Percentiles rank a stretch among this genome's conserved stretches.
Evolutionary conservation across 345 rosid species (phyloP).

Genomic region (Gossypium thurberi): DNA sequence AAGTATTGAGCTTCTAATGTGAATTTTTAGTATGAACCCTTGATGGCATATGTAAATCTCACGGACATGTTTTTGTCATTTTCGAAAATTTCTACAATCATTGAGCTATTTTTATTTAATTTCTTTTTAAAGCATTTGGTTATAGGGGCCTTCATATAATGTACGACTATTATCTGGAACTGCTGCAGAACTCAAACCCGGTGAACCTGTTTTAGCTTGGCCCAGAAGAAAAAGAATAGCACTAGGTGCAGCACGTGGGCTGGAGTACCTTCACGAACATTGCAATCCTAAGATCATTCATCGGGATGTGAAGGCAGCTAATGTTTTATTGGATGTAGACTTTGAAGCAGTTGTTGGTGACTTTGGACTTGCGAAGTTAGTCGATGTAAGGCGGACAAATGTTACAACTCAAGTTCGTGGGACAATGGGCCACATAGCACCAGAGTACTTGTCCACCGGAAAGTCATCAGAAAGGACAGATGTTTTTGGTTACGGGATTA

Average conservation of each 20-base stretch:
- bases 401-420: constrained; percentile 99
- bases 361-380: constrained; percentile 91
- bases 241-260: constrained; percentile 89
- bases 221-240: constrained; percentile 75
- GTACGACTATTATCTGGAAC: constrained; percentile 5
- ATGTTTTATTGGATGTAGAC: constrained; percentile 83
- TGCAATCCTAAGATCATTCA: constrained; percentile 97
- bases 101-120: neutral
- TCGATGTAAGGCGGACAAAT: constrained; percentile 77
- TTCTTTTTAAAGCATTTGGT: neutral
- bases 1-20: neutral
- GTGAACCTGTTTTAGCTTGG: constrained; percentile 80
- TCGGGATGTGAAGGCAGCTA: constrained; percentile 97
- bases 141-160: neutral
- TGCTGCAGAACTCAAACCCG: constrained; percentile 70
- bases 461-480: constrained; percentile 94
- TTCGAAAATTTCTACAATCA: neutral
- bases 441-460: constrained; percentile 92
- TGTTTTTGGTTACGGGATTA: constrained; percentile 92
- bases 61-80: neutral
- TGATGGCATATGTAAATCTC: neutral
- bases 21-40: neutral
- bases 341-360: constrained; percentile 98
- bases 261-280: constrained; percentile 94
- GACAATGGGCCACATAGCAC: constrained; percentile 99